Conservation (phyloP, 225 moss, liverwort and hornwort genomes). For the Polytrichum commune region DNA sequence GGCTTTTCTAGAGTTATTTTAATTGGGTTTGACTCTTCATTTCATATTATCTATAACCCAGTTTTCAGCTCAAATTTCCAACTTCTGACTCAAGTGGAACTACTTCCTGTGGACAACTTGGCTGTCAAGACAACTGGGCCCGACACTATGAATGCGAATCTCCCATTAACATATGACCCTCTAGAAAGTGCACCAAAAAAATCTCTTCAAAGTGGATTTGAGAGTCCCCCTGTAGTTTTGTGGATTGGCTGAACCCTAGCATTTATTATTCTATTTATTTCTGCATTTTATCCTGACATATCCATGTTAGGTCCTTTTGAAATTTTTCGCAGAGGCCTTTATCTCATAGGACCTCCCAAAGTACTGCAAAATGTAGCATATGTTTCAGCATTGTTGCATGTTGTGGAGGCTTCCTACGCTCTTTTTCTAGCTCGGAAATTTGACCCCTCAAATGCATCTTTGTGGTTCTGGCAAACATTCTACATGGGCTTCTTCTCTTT, state of each 20-base stretch:
- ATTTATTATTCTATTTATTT: neutral
- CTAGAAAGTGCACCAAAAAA: neutral
- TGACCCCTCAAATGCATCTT: too few relatives aligned
- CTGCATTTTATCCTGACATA: conserved; percentile 31
- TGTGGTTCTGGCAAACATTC: too few relatives aligned
- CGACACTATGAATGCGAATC: too few relatives aligned
- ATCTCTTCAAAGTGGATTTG: neutral
- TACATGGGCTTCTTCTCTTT: too few relatives aligned
- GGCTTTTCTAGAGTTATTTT: too few relatives aligned
- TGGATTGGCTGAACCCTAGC: conserved; percentile 23
- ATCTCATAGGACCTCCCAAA: conserved; percentile 36
- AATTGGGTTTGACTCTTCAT: neutral
- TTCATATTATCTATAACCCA: neutral
- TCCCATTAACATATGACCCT: neutral
- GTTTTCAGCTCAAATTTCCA: conserved; percentile 8
- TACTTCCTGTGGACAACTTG: conserved; percentile 12
- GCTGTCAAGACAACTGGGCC: too few relatives aligned
- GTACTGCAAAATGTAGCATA: too few relatives aligned
- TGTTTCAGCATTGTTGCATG: too few relatives aligned
- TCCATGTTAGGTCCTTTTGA: conserved; percentile 39
- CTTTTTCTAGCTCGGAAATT: too few relatives aligned
- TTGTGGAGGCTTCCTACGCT: too few relatives aligned
- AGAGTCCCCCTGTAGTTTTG: conserved; percentile 1
- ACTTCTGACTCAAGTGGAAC: conserved; percentile 22
- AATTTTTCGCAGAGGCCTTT: conserved; percentile 16